Percentiles rank a stretch among this genome's conserved stretches.
These are phyloP conservation scores for Blastocystis sp. DNA, from an alignment of 352 stramenopile genomes.

Conservation along the genomic window DNA sequence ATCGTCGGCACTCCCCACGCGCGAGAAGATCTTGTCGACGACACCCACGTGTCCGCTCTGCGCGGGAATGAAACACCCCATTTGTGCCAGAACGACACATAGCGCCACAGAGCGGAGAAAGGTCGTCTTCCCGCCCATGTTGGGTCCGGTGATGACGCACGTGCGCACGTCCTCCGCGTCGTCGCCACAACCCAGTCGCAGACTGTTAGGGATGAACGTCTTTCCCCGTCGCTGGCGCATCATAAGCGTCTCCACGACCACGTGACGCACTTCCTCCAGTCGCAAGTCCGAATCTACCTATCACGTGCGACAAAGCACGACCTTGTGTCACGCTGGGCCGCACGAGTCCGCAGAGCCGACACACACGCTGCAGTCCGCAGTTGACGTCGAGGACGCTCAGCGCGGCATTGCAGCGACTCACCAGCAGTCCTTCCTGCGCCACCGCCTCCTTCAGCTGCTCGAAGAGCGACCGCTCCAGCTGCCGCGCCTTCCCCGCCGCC, in stretches of 20 bases:
- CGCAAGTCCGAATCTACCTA: neutral
- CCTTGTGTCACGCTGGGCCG: neutral
- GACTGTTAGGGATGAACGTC: slow-evolving; percentile 32
- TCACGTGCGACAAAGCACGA: neutral
- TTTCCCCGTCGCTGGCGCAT: slow-evolving; percentile 20
- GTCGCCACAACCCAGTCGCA: neutral
- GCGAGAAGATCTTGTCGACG: slow-evolving; percentile 41
- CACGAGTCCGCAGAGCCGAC: neutral
- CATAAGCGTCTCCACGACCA: slow-evolving; percentile 28
- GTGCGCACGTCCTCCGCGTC: neutral
- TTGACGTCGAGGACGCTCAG: slow-evolving; percentile 13
- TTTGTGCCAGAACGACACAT: slow-evolving; percentile 43
- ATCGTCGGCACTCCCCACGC: slow-evolving; percentile 41
- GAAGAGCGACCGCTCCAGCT: neutral
- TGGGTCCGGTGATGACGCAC: slow-evolving; percentile 39
- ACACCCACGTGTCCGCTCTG: neutral
- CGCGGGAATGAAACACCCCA: slow-evolving; percentile 46
- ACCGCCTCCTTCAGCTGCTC: neutral
- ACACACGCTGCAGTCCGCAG: neutral
- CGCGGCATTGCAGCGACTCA: neutral
- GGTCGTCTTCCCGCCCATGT: slow-evolving; percentile 54
- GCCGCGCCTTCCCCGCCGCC: neutral
- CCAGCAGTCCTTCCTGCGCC: neutral
- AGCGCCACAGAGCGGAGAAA: slow-evolving; percentile 29
- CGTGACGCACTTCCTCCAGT: neutral